Conservation (phyloP, 2,329 filamentous ascomycete genomes). For the Raffaelea ambrosiae region DNA sequence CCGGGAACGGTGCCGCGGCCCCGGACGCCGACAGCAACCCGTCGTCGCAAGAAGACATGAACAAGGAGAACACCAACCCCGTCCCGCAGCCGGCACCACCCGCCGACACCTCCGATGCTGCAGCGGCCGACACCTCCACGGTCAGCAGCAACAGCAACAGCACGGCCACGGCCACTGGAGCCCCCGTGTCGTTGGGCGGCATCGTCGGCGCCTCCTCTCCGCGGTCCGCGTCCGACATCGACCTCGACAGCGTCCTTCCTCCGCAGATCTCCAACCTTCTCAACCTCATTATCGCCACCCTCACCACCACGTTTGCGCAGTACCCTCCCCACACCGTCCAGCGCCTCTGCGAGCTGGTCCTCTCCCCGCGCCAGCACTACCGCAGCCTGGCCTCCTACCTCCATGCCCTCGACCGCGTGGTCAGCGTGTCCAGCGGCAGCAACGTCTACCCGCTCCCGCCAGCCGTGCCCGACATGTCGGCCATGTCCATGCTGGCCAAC, state of each 20-base stretch:
- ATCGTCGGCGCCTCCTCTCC: conserved; percentile 19
- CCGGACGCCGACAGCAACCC: not conserved
- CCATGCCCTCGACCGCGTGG: conserved; percentile 80
- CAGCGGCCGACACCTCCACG: no score
- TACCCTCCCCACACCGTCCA: conserved; percentile 90
- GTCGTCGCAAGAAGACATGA: conserved; percentile 44
- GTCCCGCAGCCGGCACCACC: no score
- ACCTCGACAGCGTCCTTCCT: conserved; percentile 34
- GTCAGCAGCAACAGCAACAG: no score
- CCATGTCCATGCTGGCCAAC: conserved; percentile 48
- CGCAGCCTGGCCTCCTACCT: conserved; percentile 75
- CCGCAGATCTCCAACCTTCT: conserved; percentile 56
- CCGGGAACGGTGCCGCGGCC: no score
- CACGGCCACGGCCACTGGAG: not conserved
- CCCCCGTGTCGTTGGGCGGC: not conserved
- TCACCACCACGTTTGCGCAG: conserved; percentile 58
- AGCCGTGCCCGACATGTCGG: conserved; percentile 49
- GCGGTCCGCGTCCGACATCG: conserved; percentile 5
- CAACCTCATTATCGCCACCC: conserved; percentile 48
- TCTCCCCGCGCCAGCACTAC: conserved; percentile 72
- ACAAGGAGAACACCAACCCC: conserved; percentile 61
- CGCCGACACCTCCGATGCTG: no score
- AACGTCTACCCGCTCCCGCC: conserved; percentile 76
- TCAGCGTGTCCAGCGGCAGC: conserved; percentile 77
- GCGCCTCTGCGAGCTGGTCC: conserved; percentile 77